Percentiles rank a stretch among this genome's conserved stretches.
These are phyloP conservation scores for Apiotrichum siamense DNA, from an alignment of 1,284 basidiomycete species.

Conservation along the genomic window DNA sequence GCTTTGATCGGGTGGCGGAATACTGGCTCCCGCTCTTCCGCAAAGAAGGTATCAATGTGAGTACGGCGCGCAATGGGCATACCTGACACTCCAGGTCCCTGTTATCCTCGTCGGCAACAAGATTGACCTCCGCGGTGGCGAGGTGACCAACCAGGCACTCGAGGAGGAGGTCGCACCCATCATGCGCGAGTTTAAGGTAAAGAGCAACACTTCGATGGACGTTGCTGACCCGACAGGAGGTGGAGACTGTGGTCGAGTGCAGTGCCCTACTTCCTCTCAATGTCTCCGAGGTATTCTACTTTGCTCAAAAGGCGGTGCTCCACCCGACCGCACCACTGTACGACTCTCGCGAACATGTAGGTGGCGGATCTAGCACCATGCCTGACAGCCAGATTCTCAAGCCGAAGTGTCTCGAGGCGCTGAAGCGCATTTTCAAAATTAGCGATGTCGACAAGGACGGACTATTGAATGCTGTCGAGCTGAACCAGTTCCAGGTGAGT, in stretches of 20 bases:
- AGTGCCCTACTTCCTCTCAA: conserved; percentile 84
- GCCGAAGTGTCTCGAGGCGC: conserved; percentile 80
- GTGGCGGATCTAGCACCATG: neutral
- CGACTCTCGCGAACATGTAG: conserved; percentile 88
- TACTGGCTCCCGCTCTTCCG: conserved; percentile 98
- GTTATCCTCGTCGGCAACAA: conserved; percentile 98
- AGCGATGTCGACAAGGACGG: conserved; percentile 95
- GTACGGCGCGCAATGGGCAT: conserved; percentile 20
- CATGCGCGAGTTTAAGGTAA: conserved; percentile 96
- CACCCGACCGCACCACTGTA: conserved; percentile 96
- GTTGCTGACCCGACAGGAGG: conserved; percentile 58
- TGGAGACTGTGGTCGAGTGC: conserved; percentile 97
- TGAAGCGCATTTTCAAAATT: conserved; percentile 90
- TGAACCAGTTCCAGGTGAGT: conserved; percentile 91
- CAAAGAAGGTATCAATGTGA: conserved; percentile 86
- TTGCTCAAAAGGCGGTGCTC: conserved; percentile 95
- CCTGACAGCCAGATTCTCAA: conserved; percentile 55
- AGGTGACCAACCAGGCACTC: conserved; percentile 88
- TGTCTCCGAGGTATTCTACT: conserved; percentile 98
- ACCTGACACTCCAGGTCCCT: conserved; percentile 62
- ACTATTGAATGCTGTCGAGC: conserved; percentile 77
- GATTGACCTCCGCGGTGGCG: conserved; percentile 87
- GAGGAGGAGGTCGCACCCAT: conserved; percentile 92
- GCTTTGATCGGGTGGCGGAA: conserved; percentile 95
- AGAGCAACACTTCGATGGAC: neutral